These are phyloP conservation scores for Aspergillus piperis DNA, from an alignment of 2,329 filamentous ascomycete species.

Conservation along the genomic window DNA sequence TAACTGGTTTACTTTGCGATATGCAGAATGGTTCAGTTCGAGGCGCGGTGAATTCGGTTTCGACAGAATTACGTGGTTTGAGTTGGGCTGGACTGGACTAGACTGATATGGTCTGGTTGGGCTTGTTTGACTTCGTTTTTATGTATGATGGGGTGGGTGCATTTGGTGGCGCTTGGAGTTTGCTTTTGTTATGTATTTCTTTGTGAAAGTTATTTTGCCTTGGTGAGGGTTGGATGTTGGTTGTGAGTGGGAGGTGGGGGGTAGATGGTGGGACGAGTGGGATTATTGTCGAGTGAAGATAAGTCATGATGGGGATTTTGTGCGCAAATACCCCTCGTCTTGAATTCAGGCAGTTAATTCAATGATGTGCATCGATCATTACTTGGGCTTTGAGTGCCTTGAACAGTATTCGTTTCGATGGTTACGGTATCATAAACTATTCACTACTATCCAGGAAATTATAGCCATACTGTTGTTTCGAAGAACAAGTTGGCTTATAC, in stretches of 20 bases:
- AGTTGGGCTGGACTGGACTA: not conserved
- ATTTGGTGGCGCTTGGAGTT: conserved; percentile 37
- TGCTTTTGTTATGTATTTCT: not conserved
- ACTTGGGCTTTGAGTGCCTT: not conserved
- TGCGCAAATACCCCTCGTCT: not conserved
- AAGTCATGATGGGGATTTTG: not conserved
- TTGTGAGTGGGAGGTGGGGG: not conserved
- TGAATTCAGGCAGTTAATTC: not conserved
- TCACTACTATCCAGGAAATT: conserved; percentile 10
- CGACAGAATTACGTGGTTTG: not conserved
- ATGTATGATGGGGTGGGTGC: conserved; percentile 28
- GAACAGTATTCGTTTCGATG: not conserved
- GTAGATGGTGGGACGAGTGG: not conserved
- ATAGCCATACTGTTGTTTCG: not conserved
- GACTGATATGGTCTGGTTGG: not conserved
- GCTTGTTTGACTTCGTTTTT: not conserved
- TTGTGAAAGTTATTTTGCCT: not conserved
- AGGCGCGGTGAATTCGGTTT: conserved; percentile 69
- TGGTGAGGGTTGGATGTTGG: not conserved
- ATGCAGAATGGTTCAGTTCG: conserved; percentile 93
- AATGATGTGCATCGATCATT: not conserved
- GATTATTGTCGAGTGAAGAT: not conserved
- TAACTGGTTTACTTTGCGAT: conserved; percentile 8
- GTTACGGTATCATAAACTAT: conserved; percentile 2
- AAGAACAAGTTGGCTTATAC: not conserved